These are phyloP conservation scores for Plasmodium inui DNA, from an alignment of 169 alveolate species.

Conservation along the genomic window DNA sequence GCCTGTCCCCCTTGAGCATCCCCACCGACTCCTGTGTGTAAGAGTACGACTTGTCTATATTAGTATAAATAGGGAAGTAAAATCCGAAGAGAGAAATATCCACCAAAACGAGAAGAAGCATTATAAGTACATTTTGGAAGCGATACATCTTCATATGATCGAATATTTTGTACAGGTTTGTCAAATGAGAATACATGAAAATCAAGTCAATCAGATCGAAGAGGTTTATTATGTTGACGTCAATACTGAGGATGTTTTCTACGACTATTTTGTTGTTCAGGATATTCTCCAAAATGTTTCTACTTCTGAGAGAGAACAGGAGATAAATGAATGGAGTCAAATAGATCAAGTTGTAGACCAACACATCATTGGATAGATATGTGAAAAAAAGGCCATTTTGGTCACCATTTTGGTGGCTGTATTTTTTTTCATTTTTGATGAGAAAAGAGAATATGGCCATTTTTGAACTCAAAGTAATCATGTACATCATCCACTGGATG, in stretches of 20 bases:
- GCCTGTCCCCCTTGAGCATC: neutral
- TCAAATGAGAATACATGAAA: slow-evolving; percentile 60
- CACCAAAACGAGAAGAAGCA: slow-evolving; percentile 21
- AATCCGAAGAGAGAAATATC: slow-evolving; percentile 33
- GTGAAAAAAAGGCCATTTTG: neutral
- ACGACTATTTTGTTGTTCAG: slow-evolving; percentile 37
- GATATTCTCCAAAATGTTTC: slow-evolving; percentile 60
- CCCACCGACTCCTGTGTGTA: neutral
- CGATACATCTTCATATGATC: neutral
- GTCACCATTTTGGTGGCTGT: neutral
- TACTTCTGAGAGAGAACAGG: slow-evolving; percentile 59
- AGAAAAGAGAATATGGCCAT: slow-evolving; percentile 34
- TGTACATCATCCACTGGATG: slow-evolving; percentile 63
- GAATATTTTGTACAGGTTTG: slow-evolving; percentile 31
- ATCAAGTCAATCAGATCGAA: slow-evolving; percentile 50
- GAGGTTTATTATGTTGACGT: slow-evolving; percentile 57
- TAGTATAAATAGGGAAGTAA: slow-evolving; percentile 66
- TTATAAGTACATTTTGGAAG: slow-evolving; percentile 7
- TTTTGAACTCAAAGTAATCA: slow-evolving; percentile 42
- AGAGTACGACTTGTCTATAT: slow-evolving; percentile 40
- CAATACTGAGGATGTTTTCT: slow-evolving; percentile 56
- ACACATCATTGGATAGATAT: slow-evolving; percentile 38
- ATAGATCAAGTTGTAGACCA: slow-evolving; percentile 46
- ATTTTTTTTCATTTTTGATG: neutral
- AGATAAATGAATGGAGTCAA: slow-evolving; percentile 61